These are phyloP conservation scores for Pyrenopolyporus hunteri DNA, from an alignment of 495 filamentous ascomycete species.

Conservation along the genomic window DNA sequence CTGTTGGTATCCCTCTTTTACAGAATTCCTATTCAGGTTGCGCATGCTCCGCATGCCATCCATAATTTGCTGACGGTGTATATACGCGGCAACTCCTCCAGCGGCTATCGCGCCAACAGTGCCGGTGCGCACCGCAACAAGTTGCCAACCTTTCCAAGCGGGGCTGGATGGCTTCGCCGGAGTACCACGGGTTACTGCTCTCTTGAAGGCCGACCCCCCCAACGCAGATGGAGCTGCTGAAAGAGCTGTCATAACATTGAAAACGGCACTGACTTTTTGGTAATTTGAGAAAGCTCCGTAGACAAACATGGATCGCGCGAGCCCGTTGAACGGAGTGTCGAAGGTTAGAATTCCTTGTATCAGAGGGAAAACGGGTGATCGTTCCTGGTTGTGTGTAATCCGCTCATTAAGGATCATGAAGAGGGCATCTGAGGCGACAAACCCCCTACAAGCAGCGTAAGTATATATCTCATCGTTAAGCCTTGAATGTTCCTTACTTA, in stretches of 20 bases:
- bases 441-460: conserved; percentile 59
- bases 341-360: conserved; percentile 89
- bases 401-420: conserved; percentile 59
- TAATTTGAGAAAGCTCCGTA: conserved; percentile 91
- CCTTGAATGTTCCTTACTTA: conserved; percentile 19
- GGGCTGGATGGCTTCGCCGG: conserved; percentile 33
- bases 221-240: conserved; percentile 54
- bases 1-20: conserved; percentile 51
- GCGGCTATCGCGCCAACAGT: conserved; percentile 86
- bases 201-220: conserved; percentile 55
- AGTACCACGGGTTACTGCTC: conserved; percentile 30
- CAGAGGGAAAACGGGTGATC: conserved; percentile 60
- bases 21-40: conserved; percentile 46
- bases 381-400: conserved; percentile 34
- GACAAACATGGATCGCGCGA: conserved; percentile 86
- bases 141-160: conserved; percentile 72
- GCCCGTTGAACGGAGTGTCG: conserved; percentile 92
- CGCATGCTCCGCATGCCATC: conserved; percentile 56
- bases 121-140: conserved; percentile 83
- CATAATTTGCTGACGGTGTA: conserved; percentile 75
- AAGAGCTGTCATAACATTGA: conserved; percentile 69
- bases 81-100: conserved; percentile 84
- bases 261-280: conserved; percentile 74
- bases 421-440: conserved; percentile 86
- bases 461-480: background rate